These are phyloP conservation scores for Tulasnella sp. DNA, from an alignment of 768 basidiomycete species.

Conservation along the genomic window DNA sequence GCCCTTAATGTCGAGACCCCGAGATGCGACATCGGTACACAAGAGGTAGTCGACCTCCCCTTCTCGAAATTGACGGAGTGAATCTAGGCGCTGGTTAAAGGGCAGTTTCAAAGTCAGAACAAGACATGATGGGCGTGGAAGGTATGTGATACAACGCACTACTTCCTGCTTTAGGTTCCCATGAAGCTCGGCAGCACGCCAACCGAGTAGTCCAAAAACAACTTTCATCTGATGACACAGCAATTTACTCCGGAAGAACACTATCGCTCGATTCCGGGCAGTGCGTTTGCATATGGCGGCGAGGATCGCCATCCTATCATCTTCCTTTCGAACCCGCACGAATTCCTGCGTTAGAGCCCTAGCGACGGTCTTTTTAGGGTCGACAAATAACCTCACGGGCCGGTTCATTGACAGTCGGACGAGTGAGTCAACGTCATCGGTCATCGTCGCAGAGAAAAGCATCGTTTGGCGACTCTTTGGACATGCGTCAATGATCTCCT, in stretches of 20 bases:
- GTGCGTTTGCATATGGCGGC: conserved; percentile 78
- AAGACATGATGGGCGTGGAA: background rate
- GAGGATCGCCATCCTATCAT: conserved; percentile 65
- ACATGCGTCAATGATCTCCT: conserved; percentile 87
- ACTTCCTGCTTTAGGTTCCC: conserved; percentile 95
- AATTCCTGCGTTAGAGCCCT: conserved; percentile 88
- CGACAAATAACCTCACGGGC: conserved; percentile 90
- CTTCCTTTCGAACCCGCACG: conserved; percentile 76
- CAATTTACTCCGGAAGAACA: conserved; percentile 95
- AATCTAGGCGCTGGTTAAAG: conserved; percentile 58
- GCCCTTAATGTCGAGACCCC: conserved; percentile 94
- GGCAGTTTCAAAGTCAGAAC: conserved; percentile 11
- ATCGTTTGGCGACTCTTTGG: conserved; percentile 87
- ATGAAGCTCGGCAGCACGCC: conserved; percentile 88
- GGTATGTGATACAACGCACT: conserved; percentile 46
- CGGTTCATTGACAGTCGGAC: conserved; percentile 87
- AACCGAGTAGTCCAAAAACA: conserved; percentile 76
- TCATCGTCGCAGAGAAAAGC: conserved; percentile 99
- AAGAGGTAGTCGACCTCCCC: conserved; percentile 84
- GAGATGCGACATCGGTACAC: conserved; percentile 92
- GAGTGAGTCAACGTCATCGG: conserved; percentile 88
- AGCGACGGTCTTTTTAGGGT: conserved; percentile 82
- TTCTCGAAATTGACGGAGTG: conserved; percentile 80
- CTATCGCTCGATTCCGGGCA: conserved; percentile 72
- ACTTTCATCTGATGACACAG: conserved; percentile 95